A percentile compares a stretch with the other conserved stretches of the same genome.
Conservation (phyloP, 106 monocot genomes). For the Phalaenopsis equestris region DNA sequence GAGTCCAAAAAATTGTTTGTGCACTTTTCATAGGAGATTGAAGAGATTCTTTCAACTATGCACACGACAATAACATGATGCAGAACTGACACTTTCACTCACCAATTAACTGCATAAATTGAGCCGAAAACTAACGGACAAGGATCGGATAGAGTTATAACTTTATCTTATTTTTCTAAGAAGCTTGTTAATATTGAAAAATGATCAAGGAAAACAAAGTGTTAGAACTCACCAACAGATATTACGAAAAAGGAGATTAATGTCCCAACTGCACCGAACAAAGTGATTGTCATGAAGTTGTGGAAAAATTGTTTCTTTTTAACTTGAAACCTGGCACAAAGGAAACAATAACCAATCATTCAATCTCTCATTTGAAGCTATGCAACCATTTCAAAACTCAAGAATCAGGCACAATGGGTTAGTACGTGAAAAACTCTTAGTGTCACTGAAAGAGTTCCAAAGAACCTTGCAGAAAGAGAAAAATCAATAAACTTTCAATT, state of each 20-base stretch:
- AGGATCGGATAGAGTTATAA: not conserved
- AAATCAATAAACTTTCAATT: not conserved
- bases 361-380: not conserved
- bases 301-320: constrained; percentile 99
- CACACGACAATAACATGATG: not conserved
- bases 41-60: not conserved
- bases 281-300: constrained; percentile 88
- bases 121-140: not conserved
- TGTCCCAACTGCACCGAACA: constrained; percentile 90
- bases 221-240: constrained; percentile 43
- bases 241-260: constrained; percentile 79
- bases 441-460: not conserved
- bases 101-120: not conserved
- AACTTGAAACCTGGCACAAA: constrained; percentile 79
- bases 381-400: not conserved
- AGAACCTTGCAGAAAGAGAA: not conserved
- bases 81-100: not conserved
- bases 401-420: not conserved
- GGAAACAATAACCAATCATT: not conserved
- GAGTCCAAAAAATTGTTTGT: not conserved
- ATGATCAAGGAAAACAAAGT: not conserved
- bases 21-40: not conserved
- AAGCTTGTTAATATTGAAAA: not conserved
- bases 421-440: not conserved
- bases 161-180: not conserved